A percentile compares a stretch with the other conserved stretches of the same genome.
Evolutionary conservation across 2,329 filamentous ascomycete genomes (phyloP).

Genomic region (Colletotrichum sp.): DNA sequence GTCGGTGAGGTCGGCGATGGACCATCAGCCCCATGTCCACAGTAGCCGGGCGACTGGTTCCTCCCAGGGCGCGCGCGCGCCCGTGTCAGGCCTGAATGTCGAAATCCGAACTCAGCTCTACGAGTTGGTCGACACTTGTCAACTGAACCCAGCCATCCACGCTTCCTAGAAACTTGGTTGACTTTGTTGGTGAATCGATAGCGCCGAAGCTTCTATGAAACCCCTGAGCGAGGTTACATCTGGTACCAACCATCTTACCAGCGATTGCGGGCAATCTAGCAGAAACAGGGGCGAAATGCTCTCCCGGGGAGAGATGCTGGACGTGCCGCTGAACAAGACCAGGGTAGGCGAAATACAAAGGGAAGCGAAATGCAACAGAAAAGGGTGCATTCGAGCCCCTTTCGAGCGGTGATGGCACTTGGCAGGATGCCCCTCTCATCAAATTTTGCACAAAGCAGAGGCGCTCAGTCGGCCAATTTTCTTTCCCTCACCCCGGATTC

Average conservation of each 20-base stretch:
- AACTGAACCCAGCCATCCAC: neutral
- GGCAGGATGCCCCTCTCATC: neutral
- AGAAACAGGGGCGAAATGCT: neutral
- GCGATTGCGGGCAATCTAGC: neutral
- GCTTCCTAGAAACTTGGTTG: neutral
- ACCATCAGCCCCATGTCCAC: neutral
- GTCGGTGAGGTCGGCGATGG: neutral
- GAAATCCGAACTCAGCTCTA: neutral
- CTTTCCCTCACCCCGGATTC: neutral
- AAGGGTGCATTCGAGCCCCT: neutral
- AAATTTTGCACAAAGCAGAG: neutral
- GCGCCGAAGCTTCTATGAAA: constrained; percentile 5
- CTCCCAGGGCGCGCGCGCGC: neutral
- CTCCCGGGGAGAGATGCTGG: neutral
- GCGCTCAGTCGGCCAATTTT: neutral
- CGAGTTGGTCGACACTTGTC: neutral
- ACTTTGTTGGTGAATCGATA: constrained; percentile 3
- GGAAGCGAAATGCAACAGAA: constrained; percentile 8
- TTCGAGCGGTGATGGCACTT: constrained; percentile 1
- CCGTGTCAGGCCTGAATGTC: neutral
- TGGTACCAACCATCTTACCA: neutral
- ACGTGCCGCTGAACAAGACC: neutral
- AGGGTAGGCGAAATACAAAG: constrained; percentile 15
- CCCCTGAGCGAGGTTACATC: constrained; percentile 3
- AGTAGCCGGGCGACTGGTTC: neutral